phyloP scores from a whole-genome alignment of 371 early-diverging fungal genomes.

The Apophysomyces trapeziformis region DNA sequence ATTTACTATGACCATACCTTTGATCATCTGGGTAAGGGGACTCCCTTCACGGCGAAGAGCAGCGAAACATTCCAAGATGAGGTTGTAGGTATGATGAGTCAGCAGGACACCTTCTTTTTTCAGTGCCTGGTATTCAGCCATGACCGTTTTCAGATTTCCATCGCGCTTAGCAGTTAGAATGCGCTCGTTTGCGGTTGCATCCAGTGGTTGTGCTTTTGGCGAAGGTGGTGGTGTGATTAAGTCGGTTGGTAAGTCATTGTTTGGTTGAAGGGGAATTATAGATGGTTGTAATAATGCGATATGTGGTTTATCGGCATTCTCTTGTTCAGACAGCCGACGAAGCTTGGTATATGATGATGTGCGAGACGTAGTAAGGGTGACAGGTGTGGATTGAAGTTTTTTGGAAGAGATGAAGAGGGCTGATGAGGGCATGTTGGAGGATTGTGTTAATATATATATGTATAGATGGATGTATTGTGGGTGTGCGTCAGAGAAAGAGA shows the following conservation, averaged over 20 bases:
- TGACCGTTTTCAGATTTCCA: slow-evolving; percentile 41
- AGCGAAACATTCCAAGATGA: slow-evolving; percentile 48
- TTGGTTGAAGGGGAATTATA: slow-evolving; percentile 6
- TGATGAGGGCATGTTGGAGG: not conserved
- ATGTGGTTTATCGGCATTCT: not conserved
- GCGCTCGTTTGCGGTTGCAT: slow-evolving; percentile 22
- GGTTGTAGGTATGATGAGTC: slow-evolving; percentile 51
- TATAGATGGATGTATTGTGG: not conserved
- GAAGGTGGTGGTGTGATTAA: slow-evolving; percentile 9
- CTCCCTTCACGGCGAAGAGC: slow-evolving; percentile 47
- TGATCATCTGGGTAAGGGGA: slow-evolving; percentile 35
- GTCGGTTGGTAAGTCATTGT: slow-evolving; percentile 1
- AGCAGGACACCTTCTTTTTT: slow-evolving; percentile 32
- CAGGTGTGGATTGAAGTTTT: slow-evolving; percentile 1
- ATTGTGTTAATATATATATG: too few species aligned
- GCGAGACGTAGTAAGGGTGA: not conserved
- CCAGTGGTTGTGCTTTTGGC: slow-evolving; percentile 6
- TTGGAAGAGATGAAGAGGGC: not conserved
- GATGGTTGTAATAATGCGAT: not conserved
- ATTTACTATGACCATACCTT: slow-evolving; percentile 26
- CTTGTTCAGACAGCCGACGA: not conserved
- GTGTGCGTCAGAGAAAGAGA: not conserved
- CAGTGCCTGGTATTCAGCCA: slow-evolving; percentile 36
- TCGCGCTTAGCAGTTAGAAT: slow-evolving; percentile 39
- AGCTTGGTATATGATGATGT: slow-evolving; percentile 5